Evolutionary conservation across 768 basidiomycete species (phyloP).

Genomic region (Lactifluus echinatus): DNA sequence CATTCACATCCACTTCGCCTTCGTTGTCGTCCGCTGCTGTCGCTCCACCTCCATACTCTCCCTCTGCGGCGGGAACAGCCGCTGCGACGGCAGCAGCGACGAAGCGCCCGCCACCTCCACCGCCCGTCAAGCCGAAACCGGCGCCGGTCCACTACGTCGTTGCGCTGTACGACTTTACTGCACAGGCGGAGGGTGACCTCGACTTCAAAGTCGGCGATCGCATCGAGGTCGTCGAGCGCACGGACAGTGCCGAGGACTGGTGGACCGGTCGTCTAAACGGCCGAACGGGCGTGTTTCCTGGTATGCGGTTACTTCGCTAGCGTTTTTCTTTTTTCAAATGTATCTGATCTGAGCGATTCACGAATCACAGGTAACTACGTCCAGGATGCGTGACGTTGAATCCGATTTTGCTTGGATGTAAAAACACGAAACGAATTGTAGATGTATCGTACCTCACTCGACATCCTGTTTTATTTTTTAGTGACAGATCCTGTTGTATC

Average conservation of each 20-base stretch:
- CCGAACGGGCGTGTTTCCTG: conserved; percentile 82
- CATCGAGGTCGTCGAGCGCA: conserved; percentile 83
- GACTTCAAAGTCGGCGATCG: conserved; percentile 83
- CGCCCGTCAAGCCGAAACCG: conserved; percentile 78
- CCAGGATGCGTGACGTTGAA: conserved; percentile 40
- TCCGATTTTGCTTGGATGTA: not conserved
- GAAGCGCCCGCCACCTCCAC: conserved; percentile 84
- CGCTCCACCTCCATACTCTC: conserved; percentile 34
- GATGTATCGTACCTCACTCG: not conserved
- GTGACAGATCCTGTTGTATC: not conserved
- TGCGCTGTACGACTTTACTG: conserved; percentile 90
- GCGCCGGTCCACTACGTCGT: conserved; percentile 68
- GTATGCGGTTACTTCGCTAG: conserved; percentile 31
- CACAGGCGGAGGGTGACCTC: conserved; percentile 91
- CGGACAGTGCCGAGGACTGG: conserved; percentile 85
- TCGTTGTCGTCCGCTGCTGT: conserved; percentile 24
- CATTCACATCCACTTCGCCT: conserved; percentile 36
- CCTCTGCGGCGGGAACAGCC: too few relatives aligned
- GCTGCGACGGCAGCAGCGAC: conserved; percentile 35
- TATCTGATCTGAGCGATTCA: not conserved
- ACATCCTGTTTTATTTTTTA: not conserved
- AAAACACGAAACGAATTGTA: not conserved
- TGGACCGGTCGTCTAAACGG: conserved; percentile 91
- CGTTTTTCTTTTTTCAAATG: not conserved
- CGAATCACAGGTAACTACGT: conserved; percentile 52